These are phyloP conservation scores for Didymella segeticola DNA, from an alignment of 2,329 filamentous ascomycete genomes.

Conservation along the genomic window DNA sequence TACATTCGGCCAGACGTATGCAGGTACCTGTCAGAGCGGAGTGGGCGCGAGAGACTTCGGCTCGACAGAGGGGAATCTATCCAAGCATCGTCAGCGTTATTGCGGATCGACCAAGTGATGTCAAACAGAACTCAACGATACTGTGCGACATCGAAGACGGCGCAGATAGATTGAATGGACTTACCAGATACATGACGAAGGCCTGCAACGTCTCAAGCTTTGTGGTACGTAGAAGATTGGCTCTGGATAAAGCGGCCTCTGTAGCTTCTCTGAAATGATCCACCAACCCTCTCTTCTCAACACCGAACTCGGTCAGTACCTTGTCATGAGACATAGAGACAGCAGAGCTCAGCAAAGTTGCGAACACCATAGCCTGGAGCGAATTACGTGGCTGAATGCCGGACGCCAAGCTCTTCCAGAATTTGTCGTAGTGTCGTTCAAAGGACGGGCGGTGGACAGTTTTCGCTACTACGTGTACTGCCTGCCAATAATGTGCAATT, in stretches of 20 bases:
- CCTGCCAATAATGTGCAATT: constrained; percentile 70
- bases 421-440: constrained; percentile 67
- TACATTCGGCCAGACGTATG: constrained; percentile 77
- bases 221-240: constrained; percentile 74
- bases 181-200: constrained; percentile 77
- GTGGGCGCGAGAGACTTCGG: constrained; percentile 75
- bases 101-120: neutral
- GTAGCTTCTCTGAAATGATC: constrained; percentile 64
- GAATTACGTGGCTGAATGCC: constrained; percentile 69
- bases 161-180: constrained; percentile 32
- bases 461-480: constrained; percentile 73
- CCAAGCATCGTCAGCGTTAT: constrained; percentile 2
- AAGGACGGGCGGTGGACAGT: constrained; percentile 72
- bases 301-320: constrained; percentile 61
- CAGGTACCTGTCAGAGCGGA: constrained; percentile 75
- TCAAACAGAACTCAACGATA: no score
- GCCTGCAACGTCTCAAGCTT: constrained; percentile 78
- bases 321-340: constrained; percentile 68
- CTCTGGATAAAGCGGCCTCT: constrained; percentile 71
- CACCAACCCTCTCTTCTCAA: constrained; percentile 64
- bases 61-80: constrained; percentile 73
- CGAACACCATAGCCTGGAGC: constrained; percentile 72
- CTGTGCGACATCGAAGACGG: neutral
- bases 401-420: constrained; percentile 68
- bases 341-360: constrained; percentile 71